Evolutionary conservation across 1,284 basidiomycete genomes (phyloP), one percentile per base, ranked within the genome.

Genomic region (Puccinia polysora): DNA sequence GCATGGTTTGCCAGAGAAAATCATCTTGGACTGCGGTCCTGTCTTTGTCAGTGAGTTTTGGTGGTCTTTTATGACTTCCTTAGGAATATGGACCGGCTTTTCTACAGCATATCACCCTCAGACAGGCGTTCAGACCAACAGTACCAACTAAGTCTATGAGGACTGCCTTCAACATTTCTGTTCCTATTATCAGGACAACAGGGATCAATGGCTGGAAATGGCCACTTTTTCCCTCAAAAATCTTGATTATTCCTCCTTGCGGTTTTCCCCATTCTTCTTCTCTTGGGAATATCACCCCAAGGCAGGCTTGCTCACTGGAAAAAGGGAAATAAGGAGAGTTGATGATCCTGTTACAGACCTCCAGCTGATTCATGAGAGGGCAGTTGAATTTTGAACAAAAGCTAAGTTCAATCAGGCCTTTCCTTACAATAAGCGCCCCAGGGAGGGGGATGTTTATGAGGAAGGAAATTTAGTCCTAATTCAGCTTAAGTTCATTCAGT

Each of bases 221-320:
- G 76, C 79, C 0, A 78, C 82, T 45, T 82, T 82, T 50, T 43
- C 77, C 0, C 75, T 77, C 62, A 81, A 81, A 75, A 78, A 81
- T 58, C 73, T 75, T 0, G 58, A 49, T 8, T 43, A 78, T 32
- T 52, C 74, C 1, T 78, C 80, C 2, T 83, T 80, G 18, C 23
- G 38, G 1, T 12, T 25, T 18, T 78, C 83, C 1, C 83, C 83
- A 0, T 84, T 84, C 78, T 81, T 77, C 40, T 80, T 81, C 43
- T 80, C 81, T 64, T 74, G 78, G n/a, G 82, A 79, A 12, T 82
- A 78, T 59, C 75, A 80, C 62, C 81, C 81, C 8, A 76, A 68
- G 7, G 73, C 78, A 32, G 67, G 49, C 63, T 34, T 40, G 12
- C 20, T 59, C 28, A 36, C 53, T 8, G 32, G 38, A 7, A n/a